These are phyloP conservation scores for Mucor indicus DNA, from an alignment of 371 early-diverging fungal species.

Conservation along the genomic window DNA sequence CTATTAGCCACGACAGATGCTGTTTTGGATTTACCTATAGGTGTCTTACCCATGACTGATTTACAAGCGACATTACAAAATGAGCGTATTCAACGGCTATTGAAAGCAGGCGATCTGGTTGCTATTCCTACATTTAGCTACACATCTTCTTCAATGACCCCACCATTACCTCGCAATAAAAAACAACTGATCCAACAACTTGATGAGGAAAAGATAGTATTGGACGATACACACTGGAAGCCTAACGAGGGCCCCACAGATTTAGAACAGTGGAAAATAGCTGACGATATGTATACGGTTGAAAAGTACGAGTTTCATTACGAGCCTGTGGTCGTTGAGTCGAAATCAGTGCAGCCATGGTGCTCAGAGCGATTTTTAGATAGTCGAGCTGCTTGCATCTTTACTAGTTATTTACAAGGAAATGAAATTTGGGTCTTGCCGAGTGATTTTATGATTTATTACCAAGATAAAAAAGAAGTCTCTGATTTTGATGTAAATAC, in stretches of 20 bases:
- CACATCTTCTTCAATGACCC: constrained; percentile 8
- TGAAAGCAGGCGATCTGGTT: constrained; percentile 36
- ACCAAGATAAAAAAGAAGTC: constrained; percentile 24
- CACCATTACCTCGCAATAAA: constrained; percentile 29
- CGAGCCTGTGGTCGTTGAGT: constrained; percentile 44
- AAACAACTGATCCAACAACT: constrained; percentile 19
- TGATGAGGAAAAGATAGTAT: constrained; percentile 20
- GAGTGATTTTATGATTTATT: constrained; percentile 33
- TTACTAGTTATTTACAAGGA: constrained; percentile 40
- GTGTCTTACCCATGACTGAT: constrained; percentile 39
- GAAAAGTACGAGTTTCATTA: constrained; percentile 48
- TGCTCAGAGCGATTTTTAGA: constrained; percentile 50
- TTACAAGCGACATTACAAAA: constrained; percentile 33
- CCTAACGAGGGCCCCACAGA: constrained; percentile 43
- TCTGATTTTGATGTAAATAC: constrained; percentile 47
- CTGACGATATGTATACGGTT: constrained; percentile 31
- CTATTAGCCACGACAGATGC: constrained; percentile 40
- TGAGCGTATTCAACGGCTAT: constrained; percentile 25
- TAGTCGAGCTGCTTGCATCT: constrained; percentile 43
- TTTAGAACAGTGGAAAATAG: constrained; percentile 34
- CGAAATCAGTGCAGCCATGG: constrained; percentile 43
- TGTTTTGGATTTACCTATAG: constrained; percentile 33
- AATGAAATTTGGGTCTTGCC: constrained; percentile 49
- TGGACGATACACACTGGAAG: constrained; percentile 45
- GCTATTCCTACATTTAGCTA: constrained; percentile 44